Evolutionary conservation across 768 basidiomycete genomes (phyloP), one percentile per base, ranked within the genome.

Genomic region (Rubroboletus pulcherrimus): DNA sequence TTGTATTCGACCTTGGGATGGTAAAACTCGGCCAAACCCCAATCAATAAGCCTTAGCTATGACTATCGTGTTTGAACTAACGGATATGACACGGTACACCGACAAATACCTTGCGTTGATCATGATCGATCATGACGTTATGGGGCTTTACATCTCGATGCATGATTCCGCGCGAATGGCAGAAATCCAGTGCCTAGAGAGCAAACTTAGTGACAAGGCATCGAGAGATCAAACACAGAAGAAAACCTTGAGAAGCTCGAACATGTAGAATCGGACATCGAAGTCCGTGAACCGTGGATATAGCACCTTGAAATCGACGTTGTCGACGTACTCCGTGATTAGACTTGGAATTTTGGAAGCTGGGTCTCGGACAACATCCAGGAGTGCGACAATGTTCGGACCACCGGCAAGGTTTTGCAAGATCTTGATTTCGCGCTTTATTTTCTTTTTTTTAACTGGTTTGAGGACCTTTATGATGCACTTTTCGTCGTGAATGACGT

Each of bases 391-490:
- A 60, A 98, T 81, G 72, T 98, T 98, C 4, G 94, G 94, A 7
- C 96, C 96, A 26, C 96, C 95, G 0, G 94, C 92, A 31, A 98
- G 80, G 71, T 98, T 97, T 74, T 95, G 93, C 26, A 98, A 76
- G 66, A 98, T 96, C 79, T 98, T 98, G 72, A 98, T 97, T 76
- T 98, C 96, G 60, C 96, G 83, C 77, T 98, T 98, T 75, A 98
- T 98, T 77, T 98, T 98, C 84, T 98, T 98, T 85, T 98, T 98
- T 82, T 98, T 98, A 39, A 98, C 95, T 0, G 96, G 96, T 73
- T 98, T 98, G 63, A 98, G 81, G 33, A 98, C 96, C 73, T 98
- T 98, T 77, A 98, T 94, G 73, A 96, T 96, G 72, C 93, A 95
- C 75, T 95, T 95, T 74, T 91, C 89, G 65, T 93, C 90, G 57